A percentile compares a stretch with the other conserved stretches of the same genome.
Evolutionary conservation across 108 stramenopile genomes (phyloP).

Genomic region (Cylindrotheca fusiformis): DNA sequence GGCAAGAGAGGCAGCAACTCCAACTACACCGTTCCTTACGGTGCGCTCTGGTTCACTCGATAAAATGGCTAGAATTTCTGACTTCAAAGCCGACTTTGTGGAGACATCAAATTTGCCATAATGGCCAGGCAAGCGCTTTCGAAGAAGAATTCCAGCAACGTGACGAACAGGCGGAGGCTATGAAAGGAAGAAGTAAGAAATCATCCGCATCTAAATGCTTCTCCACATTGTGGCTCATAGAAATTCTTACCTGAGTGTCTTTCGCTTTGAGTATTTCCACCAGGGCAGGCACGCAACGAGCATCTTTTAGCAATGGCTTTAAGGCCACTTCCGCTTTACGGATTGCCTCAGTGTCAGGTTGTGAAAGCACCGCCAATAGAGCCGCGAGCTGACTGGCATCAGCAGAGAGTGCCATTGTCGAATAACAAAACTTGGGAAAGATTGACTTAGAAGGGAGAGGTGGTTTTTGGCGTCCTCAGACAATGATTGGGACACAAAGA

Average conservation of each 20-base stretch:
- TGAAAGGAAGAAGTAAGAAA: neutral
- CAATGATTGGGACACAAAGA: too few species aligned
- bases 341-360: conserved; percentile 87
- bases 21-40: conserved; percentile 81
- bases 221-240: too few species aligned
- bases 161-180: conserved; percentile 72
- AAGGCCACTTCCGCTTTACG: conserved; percentile 84
- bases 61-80: conserved; percentile 70
- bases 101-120: conserved; percentile 67
- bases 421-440: too few species aligned
- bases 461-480: too few species aligned
- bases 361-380: conserved; percentile 72
- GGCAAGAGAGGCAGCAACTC: conserved; percentile 72
- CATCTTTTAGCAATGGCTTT: conserved; percentile 83
- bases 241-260: conserved; percentile 54
- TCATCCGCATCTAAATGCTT: too few species aligned
- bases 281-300: conserved; percentile 74
- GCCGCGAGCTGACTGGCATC: conserved; percentile 18
- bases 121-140: conserved; percentile 83
- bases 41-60: conserved; percentile 74
- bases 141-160: conserved; percentile 87
- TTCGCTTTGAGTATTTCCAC: conserved; percentile 61
- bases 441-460: too few species aligned
- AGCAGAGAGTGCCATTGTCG: conserved; percentile 21
- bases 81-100: conserved; percentile 57